A percentile compares a stretch with the other conserved stretches of the same genome.
These are phyloP conservation scores for Phaeosphaeriaceae sp. DNA, from an alignment of 2,329 filamentous ascomycete genomes.

Conservation along the genomic window DNA sequence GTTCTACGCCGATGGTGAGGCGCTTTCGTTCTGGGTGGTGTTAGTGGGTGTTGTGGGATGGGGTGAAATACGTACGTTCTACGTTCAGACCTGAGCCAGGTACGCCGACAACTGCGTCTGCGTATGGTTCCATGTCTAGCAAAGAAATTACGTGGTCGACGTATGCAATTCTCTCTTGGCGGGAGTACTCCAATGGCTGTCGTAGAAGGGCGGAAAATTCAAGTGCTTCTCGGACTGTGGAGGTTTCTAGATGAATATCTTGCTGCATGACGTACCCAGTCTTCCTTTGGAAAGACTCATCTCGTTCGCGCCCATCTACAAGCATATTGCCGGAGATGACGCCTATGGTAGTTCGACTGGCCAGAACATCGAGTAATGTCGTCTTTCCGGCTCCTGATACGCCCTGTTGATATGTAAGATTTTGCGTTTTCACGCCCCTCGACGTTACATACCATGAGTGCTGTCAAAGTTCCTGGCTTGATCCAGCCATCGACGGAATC, in stretches of 20 bases:
- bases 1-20: slow-evolving; percentile 63
- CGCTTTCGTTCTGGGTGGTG: slow-evolving; percentile 61
- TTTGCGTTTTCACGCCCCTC: not conserved
- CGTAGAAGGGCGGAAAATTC: slow-evolving; percentile 53
- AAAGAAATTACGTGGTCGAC: slow-evolving; percentile 24
- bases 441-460: slow-evolving; percentile 48
- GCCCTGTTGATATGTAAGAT: slow-evolving; percentile 56
- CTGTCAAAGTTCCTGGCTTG: slow-evolving; percentile 58
- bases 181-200: slow-evolving; percentile 21
- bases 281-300: slow-evolving; percentile 83
- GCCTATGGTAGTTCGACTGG: slow-evolving; percentile 32
- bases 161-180: slow-evolving; percentile 22
- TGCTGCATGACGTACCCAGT: slow-evolving; percentile 84
- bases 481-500: slow-evolving; percentile 62
- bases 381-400: slow-evolving; percentile 90
- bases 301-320: slow-evolving; percentile 52
- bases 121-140: slow-evolving; percentile 27
- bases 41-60: slow-evolving; percentile 1
- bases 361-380: slow-evolving; percentile 80
- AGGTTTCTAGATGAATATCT: slow-evolving; percentile 40
- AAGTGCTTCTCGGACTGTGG: slow-evolving; percentile 38
- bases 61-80: slow-evolving; percentile 49
- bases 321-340: slow-evolving; percentile 36
- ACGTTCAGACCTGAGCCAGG: slow-evolving; percentile 39
- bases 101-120: slow-evolving; percentile 25